Conservation (phyloP, 306 rosid species). For the Sphenostylis stenocarpa region DNA sequence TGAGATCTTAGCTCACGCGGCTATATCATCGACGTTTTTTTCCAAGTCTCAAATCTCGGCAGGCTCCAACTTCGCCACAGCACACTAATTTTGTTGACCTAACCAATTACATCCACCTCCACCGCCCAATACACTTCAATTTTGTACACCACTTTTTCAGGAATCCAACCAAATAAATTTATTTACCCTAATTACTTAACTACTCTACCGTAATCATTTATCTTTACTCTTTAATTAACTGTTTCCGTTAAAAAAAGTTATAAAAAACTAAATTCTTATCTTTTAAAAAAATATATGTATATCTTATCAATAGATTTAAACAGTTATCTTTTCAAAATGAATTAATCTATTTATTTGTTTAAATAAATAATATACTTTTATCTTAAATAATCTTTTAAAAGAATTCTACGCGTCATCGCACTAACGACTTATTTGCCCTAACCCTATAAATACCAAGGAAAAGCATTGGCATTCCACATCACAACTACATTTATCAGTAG, state of each 20-base stretch:
- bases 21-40: not conserved
- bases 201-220: too few species aligned
- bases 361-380: not conserved
- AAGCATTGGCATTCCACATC: not conserved
- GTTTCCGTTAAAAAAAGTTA: too few species aligned
- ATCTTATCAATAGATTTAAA: too few species aligned
- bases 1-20: conserved; percentile 32
- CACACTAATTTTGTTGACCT: conserved; percentile 27
- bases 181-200: too few species aligned
- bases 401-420: not conserved
- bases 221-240: not conserved
- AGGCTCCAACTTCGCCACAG: not conserved
- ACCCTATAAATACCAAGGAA: conserved; percentile 33
- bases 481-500: not conserved
- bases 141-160: not conserved
- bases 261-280: too few species aligned
- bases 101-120: not conserved
- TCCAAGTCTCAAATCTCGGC: conserved; percentile 34
- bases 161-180: too few species aligned
- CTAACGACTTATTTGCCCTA: not conserved
- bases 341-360: too few species aligned
- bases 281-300: too few species aligned
- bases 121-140: conserved; percentile 23
- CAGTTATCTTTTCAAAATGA: too few species aligned
- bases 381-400: not conserved